phyloP scores from a whole-genome alignment of 345 rosid species.

The Corchorus olitorius region DNA sequence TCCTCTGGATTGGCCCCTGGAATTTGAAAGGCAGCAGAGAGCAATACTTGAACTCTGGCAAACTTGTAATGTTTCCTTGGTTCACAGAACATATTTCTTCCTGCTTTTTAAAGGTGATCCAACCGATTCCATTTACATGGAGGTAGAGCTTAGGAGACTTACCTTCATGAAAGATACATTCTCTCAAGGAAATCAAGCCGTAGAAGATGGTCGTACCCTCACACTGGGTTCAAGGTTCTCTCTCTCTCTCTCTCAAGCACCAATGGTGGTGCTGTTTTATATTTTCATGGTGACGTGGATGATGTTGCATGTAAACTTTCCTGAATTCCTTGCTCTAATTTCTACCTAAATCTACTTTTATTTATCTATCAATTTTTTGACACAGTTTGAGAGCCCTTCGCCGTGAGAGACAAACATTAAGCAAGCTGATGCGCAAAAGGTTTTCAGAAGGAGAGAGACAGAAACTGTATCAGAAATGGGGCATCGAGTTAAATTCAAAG shows the following conservation, averaged over 20 bases:
- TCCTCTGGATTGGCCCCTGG: slow-evolving; percentile 59
- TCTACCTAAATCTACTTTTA: not conserved
- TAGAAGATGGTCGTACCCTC: slow-evolving; percentile 56
- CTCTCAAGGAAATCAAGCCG: slow-evolving; percentile 59
- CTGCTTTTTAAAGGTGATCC: slow-evolving; percentile 92
- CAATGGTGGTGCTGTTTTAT: not conserved
- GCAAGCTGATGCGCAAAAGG: slow-evolving; percentile 84
- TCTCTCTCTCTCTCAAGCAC: slow-evolving; percentile 19
- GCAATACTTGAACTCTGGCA: slow-evolving; percentile 85
- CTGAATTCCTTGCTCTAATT: not conserved
- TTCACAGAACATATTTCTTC: slow-evolving; percentile 93
- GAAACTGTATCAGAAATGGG: slow-evolving; percentile 77
- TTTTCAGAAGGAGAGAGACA: slow-evolving; percentile 65
- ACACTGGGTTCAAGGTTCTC: slow-evolving; percentile 73
- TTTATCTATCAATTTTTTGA: slow-evolving; percentile 14
- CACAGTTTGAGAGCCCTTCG: slow-evolving; percentile 72
- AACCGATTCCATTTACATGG: slow-evolving; percentile 88
- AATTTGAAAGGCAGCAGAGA: slow-evolving; percentile 66
- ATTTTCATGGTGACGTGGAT: not conserved
- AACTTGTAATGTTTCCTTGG: slow-evolving; percentile 74
- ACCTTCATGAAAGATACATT: slow-evolving; percentile 80
- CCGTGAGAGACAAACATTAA: slow-evolving; percentile 71
- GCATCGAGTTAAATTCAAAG: slow-evolving; percentile 65
- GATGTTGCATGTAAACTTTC: not conserved
- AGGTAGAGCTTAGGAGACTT: slow-evolving; percentile 88